These are phyloP conservation scores for Xylaria flabelliformis DNA, from an alignment of 495 filamentous ascomycete species.

Conservation along the genomic window DNA sequence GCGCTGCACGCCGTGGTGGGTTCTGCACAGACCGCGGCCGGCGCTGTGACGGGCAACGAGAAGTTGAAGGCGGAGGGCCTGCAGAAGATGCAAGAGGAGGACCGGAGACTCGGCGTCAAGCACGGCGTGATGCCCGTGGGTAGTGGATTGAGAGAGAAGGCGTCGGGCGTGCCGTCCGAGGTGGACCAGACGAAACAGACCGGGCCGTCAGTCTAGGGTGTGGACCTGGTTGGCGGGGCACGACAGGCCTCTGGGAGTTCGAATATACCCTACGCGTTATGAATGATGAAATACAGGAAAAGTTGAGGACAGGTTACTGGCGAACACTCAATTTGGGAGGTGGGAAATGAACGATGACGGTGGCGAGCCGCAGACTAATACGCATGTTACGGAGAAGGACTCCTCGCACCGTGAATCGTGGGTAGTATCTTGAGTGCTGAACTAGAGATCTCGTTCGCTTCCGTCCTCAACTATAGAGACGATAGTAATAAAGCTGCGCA, in stretches of 20 bases:
- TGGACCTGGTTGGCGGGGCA: neutral
- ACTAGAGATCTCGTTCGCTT: neutral
- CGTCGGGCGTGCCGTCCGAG: neutral
- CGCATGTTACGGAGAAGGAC: neutral
- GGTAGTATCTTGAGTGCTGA: neutral
- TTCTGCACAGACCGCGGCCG: slow-evolving; percentile 32
- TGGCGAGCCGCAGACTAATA: neutral
- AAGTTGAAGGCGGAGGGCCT: slow-evolving; percentile 24
- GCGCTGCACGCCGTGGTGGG: slow-evolving; percentile 33
- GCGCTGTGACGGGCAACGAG: slow-evolving; percentile 32
- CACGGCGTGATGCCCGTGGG: slow-evolving; percentile 37
- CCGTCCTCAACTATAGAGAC: neutral
- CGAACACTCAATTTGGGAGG: neutral
- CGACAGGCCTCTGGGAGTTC: neutral
- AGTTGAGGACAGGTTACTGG: neutral
- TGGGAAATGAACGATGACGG: neutral
- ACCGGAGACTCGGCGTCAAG: slow-evolving; percentile 35
- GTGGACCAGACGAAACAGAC: neutral
- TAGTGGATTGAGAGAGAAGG: neutral
- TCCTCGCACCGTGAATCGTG: neutral
- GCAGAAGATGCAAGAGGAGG: slow-evolving; percentile 36
- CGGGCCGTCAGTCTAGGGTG: neutral
- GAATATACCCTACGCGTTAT: slow-evolving; percentile 1
- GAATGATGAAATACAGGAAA: neutral
- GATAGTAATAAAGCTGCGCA: neutral